These are phyloP conservation scores for Keqinozyma sinolaborantium DNA, from an alignment of 1,139 yeast genomes.

Conservation along the genomic window DNA sequence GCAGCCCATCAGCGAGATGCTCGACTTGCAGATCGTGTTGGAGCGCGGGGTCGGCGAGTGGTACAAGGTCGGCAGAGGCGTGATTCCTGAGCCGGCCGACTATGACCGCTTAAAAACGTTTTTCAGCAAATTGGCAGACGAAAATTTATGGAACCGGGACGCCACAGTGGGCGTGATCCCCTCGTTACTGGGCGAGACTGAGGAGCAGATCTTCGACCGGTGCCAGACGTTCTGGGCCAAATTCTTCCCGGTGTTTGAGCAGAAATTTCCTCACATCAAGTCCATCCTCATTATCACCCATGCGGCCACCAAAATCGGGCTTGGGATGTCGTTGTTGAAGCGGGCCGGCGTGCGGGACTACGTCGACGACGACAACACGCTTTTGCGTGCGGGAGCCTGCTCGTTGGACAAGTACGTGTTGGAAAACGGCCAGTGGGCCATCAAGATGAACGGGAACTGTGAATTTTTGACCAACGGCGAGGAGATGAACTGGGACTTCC, in stretches of 20 bases:
- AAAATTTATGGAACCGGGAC: conserved; percentile 41
- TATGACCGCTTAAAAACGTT: conserved; percentile 43
- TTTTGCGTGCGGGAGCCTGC: conserved; percentile 47
- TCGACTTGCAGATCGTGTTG: conserved; percentile 54
- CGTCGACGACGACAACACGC: conserved; percentile 40
- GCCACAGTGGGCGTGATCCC: conserved; percentile 50
- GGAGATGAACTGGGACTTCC: conserved; percentile 89
- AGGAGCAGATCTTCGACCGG: conserved; percentile 57
- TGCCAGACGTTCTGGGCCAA: conserved; percentile 45
- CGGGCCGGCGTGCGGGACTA: conserved; percentile 42
- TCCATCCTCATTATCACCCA: conserved; percentile 67
- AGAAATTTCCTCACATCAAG: conserved; percentile 50
- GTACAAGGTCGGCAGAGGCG: conserved; percentile 53
- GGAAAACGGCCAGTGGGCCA: conserved; percentile 43
- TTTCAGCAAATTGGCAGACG: conserved; percentile 45
- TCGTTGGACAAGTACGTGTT: conserved; percentile 34
- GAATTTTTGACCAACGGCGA: conserved; percentile 71
- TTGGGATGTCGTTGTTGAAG: conserved; percentile 66
- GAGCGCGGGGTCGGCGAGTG: conserved; percentile 78
- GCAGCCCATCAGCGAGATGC: conserved; percentile 56
- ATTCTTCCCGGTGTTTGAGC: conserved; percentile 51
- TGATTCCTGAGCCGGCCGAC: conserved; percentile 59
- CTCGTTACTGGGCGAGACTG: conserved; percentile 57
- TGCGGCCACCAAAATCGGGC: conserved; percentile 80
- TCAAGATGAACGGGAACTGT: conserved; percentile 64